A percentile compares a stretch with the other conserved stretches of the same genome.
Evolutionary conservation across 2,329 filamentous ascomycete species (phyloP).

Genomic region (Cladorrhinum sp.): DNA sequence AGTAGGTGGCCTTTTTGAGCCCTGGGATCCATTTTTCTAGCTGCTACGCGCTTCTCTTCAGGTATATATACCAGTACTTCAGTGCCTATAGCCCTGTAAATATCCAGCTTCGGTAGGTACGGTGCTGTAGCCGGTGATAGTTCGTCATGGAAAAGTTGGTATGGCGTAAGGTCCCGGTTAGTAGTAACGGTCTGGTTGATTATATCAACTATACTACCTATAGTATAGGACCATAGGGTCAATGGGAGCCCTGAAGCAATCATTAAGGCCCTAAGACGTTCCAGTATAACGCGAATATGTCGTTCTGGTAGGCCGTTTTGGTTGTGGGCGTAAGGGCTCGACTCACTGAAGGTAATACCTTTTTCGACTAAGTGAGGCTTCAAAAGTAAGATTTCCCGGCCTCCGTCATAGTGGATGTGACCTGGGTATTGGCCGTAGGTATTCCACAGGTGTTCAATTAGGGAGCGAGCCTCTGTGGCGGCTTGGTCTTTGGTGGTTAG

Average conservation of each 20-base stretch:
- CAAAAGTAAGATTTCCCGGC: background rate
- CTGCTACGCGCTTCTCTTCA: too few relatives aligned
- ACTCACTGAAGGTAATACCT: background rate
- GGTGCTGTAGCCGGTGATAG: too few relatives aligned
- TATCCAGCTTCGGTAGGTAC: too few relatives aligned
- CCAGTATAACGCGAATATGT: background rate
- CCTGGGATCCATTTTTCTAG: too few relatives aligned
- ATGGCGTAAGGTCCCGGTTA: background rate
- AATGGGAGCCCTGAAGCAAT: background rate
- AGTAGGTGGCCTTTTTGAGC: too few relatives aligned
- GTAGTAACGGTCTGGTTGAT: background rate
- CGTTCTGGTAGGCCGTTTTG: background rate
- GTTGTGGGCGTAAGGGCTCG: background rate
- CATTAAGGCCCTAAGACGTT: background rate
- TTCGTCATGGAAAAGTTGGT: too few relatives aligned
- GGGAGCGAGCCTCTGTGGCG: too few relatives aligned
- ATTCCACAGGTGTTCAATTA: too few relatives aligned
- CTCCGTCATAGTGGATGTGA: background rate
- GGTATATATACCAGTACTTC: too few relatives aligned
- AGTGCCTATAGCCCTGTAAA: too few relatives aligned
- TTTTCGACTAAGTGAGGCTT: background rate
- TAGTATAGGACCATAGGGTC: background rate
- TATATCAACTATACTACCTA: background rate
- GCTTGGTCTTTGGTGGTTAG: too few relatives aligned
- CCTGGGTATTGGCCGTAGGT: too few relatives aligned